Evolutionary conservation across 305 asterid species (phyloP), one percentile per base, ranked within the genome.

Genomic region (Fraxinus sp.): DNA sequence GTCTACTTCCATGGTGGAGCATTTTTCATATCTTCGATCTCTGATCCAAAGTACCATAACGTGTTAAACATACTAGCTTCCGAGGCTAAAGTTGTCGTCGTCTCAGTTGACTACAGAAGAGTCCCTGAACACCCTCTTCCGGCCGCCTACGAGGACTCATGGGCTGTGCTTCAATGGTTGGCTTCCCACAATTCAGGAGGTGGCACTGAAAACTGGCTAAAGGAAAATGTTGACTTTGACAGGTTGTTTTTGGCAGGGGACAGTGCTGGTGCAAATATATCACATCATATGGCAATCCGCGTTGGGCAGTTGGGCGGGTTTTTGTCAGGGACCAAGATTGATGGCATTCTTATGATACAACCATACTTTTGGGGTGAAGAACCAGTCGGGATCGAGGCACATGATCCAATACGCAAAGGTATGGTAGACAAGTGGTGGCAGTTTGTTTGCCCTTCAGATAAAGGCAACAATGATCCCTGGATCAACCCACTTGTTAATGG

Each of bases 1-100:
- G 55, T 94, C 77, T 93, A 93, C 86, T 93, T 92, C 81, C 98
- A 94, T 85, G 98, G 97, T 35, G 97, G 98, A 37, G 98, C 96
- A 18, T 94, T 93, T 84, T 82, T 89, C 83, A 87, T 94, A 28
- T 87, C 95, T 0, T 90, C 96, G 0, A 7, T 86, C 30, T 88
- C 84, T 11, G 95, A 91, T 30, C 96, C 97, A 49, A 36, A 71
- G 78, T 92, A 91, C 85, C 98, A 92, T 79, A 74, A 75, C 43
- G 75, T 87, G 75, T 90, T 93, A 77, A 92, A 88, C 85, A 49
- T 77, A 7, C 83, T 92, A 8, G 97, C 87, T 0, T 78, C 87
- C 3, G 83, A 85, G 36, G 91, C 95, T 13, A 59, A 91, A 5
- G 68, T 87, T 85, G 26, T 91, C 80, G 84, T 88, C 18, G 87